Percentiles rank a stretch among this genome's conserved stretches.
phyloP scores from a whole-genome alignment of 768 basidiomycete genomes.

The Hydnomerulius pinastri region DNA sequence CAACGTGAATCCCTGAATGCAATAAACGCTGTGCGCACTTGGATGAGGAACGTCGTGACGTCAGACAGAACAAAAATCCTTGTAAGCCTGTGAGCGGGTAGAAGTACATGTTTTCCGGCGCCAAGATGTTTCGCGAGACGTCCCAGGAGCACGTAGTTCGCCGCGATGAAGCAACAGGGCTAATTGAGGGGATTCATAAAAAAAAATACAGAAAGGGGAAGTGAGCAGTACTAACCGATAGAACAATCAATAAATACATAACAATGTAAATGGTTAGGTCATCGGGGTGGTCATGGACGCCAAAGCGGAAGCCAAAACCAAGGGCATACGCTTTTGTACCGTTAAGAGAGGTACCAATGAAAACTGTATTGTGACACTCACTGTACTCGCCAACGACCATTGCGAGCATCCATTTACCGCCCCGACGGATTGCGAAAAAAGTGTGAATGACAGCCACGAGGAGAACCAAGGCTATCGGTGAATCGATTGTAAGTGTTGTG shows the following conservation, averaged over 20 bases:
- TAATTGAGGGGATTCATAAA: conserved; percentile 15
- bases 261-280: conserved; percentile 51
- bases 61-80: conserved; percentile 59
- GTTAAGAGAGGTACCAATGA: neutral
- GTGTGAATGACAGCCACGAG: conserved; percentile 44
- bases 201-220: neutral
- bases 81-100: conserved; percentile 52
- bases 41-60: conserved; percentile 61
- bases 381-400: conserved; percentile 60
- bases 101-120: conserved; percentile 46
- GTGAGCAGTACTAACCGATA: conserved; percentile 40
- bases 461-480: conserved; percentile 33
- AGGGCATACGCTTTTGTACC: conserved; percentile 46
- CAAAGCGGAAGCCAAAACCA: conserved; percentile 55
- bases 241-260: conserved; percentile 57
- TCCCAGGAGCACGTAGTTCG: conserved; percentile 64
- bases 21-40: conserved; percentile 34
- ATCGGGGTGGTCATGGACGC: conserved; percentile 50
- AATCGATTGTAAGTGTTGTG: neutral
- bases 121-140: conserved; percentile 52
- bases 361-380: conserved; percentile 27
- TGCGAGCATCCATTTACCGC: conserved; percentile 57
- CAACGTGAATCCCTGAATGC: neutral
- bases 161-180: conserved; percentile 73
- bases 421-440: conserved; percentile 40